Conservation (phyloP, 2,329 filamentous ascomycete species). For the Diaporthe capsici region DNA sequence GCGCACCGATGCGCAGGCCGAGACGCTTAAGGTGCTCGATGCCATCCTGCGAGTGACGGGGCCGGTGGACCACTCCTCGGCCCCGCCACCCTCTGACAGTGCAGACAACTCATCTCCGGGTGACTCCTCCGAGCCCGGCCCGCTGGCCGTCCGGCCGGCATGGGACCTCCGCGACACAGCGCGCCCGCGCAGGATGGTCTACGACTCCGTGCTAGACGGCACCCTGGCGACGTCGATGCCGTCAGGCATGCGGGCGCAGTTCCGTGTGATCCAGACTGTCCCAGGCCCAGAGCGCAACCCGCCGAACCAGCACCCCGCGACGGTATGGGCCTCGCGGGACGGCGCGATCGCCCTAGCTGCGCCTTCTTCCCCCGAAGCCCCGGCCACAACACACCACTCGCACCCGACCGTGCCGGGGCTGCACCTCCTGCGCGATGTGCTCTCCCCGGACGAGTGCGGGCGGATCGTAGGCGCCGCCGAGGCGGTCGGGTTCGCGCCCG, state of each 20-base stretch:
- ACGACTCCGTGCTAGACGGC: conserved; percentile 71
- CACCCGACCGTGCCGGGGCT: conserved; percentile 76
- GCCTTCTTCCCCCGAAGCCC: conserved; percentile 47
- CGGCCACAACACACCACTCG: conserved; percentile 66
- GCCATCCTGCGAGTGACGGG: conserved; percentile 75
- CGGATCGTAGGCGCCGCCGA: conserved; percentile 78
- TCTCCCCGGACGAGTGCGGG: conserved; percentile 73
- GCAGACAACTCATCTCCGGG: neutral
- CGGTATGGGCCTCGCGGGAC: conserved; percentile 73
- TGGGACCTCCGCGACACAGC: conserved; percentile 69
- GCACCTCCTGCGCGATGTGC: conserved; percentile 70
- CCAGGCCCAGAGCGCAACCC: conserved; percentile 73
- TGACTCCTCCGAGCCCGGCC: conserved; percentile 44
- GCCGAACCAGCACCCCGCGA: conserved; percentile 76
- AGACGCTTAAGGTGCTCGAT: conserved; percentile 74
- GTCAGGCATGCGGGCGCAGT: conserved; percentile 41
- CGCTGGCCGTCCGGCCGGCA: conserved; percentile 70
- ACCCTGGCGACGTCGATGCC: conserved; percentile 63
- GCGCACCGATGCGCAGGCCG: conserved; percentile 63
- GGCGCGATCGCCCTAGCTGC: conserved; percentile 67
- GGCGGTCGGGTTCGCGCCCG: conserved; percentile 74
- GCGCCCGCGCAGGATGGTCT: conserved; percentile 60
- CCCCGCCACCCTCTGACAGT: conserved; percentile 33
- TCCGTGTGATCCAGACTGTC: conserved; percentile 74
- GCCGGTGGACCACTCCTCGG: conserved; percentile 67